These are phyloP conservation scores for Trypanosoma caninum DNA, from an alignment of 208 protist species.

Conservation along the genomic window DNA sequence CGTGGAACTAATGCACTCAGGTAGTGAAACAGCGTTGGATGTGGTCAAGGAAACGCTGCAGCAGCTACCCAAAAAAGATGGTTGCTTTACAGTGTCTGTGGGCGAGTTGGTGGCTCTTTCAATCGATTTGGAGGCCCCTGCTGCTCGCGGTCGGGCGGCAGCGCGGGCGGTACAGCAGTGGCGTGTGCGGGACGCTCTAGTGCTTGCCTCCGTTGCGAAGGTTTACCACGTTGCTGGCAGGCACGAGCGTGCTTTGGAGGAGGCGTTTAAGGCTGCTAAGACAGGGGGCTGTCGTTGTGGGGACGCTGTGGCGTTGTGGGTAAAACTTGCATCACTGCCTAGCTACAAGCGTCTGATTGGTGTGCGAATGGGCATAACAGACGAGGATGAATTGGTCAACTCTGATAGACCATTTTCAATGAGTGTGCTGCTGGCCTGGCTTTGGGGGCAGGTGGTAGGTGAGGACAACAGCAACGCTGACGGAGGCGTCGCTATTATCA, in stretches of 20 bases:
- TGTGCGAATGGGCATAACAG: constrained; percentile 9
- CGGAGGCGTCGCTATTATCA: neutral
- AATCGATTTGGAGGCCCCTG: constrained; percentile 58
- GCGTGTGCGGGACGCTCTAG: constrained; percentile 71
- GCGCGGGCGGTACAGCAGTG: constrained; percentile 67
- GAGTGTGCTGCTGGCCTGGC: constrained; percentile 6
- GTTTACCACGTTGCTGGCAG: constrained; percentile 65
- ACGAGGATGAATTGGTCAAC: constrained; percentile 13
- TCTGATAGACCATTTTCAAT: constrained; percentile 1
- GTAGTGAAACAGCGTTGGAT: constrained; percentile 49
- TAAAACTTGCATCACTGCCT: constrained; percentile 38
- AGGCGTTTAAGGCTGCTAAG: constrained; percentile 64
- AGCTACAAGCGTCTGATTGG: constrained; percentile 24
- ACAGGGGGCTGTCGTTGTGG: constrained; percentile 34
- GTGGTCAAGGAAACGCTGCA: constrained; percentile 59
- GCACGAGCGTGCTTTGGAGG: constrained; percentile 49
- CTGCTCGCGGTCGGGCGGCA: constrained; percentile 50
- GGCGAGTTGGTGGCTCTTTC: constrained; percentile 58
- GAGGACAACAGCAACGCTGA: neutral
- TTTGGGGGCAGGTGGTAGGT: constrained; percentile 23
- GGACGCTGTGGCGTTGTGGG: constrained; percentile 69
- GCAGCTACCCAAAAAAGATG: constrained; percentile 64
- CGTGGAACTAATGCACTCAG: constrained; percentile 34
- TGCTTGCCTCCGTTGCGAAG: constrained; percentile 54
- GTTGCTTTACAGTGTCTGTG: constrained; percentile 37